Percentiles rank a stretch among this genome's conserved stretches.
Evolutionary conservation across 75 land plant species (phyloP).

Genomic region (Pseudotsuga menziesii): DNA sequence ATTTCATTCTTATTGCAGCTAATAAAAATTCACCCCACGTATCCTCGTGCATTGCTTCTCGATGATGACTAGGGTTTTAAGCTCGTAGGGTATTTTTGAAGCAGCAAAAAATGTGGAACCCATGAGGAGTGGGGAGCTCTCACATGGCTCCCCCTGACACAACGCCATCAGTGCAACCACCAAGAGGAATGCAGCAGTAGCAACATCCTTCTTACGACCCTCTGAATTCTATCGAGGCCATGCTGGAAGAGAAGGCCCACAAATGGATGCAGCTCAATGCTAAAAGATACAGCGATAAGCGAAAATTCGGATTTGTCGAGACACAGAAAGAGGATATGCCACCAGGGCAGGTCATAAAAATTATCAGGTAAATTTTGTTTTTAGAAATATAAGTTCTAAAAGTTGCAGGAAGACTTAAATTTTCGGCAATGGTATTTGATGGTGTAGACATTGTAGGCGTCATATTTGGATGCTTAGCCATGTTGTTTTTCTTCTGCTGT

Average conservation of each 20-base stretch:
- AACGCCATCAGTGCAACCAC: constrained; percentile 42
- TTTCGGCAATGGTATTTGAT: neutral
- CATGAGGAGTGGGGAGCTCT: constrained; percentile 21
- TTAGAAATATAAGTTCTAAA: neutral
- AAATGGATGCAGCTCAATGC: constrained; percentile 99
- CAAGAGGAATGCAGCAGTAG: constrained; percentile 54
- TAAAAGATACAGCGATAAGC: constrained; percentile 92
- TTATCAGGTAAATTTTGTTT: constrained; percentile 55
- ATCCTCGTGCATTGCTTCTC: no score
- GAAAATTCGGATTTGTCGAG: constrained; percentile 97
- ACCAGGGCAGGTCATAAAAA: constrained; percentile 96
- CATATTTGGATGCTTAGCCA: no score
- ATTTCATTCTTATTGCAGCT: no score
- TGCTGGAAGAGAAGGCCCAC: constrained; percentile 89
- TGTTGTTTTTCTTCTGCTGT: no score
- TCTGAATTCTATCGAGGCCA: constrained; percentile 53
- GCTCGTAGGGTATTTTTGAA: neutral
- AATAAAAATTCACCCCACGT: no score
- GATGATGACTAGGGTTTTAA: neutral
- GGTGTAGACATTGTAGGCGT: neutral
- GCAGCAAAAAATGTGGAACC: constrained; percentile 38
- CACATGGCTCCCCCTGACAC: constrained; percentile 50
- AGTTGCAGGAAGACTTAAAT: neutral
- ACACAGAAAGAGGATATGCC: constrained; percentile 99
- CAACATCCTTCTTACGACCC: constrained; percentile 41